Evolutionary conservation across 2,329 filamentous ascomycete species (phyloP).

Genomic region (Purpureocillium takamizusanense): DNA sequence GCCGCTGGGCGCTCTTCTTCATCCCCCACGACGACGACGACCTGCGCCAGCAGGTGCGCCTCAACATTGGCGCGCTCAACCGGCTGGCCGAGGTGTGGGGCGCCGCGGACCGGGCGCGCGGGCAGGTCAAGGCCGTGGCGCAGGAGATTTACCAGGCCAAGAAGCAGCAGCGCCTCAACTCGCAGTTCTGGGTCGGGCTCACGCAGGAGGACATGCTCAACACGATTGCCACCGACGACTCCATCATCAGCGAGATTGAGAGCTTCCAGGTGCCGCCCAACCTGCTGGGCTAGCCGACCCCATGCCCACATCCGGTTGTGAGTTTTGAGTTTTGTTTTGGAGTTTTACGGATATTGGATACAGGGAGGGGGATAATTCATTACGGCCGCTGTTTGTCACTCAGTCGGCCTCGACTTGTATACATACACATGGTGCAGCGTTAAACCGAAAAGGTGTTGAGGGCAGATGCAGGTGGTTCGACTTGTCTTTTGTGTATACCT

Average conservation of each 20-base stretch:
- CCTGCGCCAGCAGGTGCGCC: conserved; percentile 64
- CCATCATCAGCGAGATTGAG: conserved; percentile 50
- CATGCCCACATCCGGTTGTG: not conserved
- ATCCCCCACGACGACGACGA: conserved; percentile 53
- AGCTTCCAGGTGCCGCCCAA: conserved; percentile 13
- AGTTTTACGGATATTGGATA: too few species aligned
- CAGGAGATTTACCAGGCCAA: conserved; percentile 59
- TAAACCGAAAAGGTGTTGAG: too few species aligned
- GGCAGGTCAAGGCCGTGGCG: conserved; percentile 71
- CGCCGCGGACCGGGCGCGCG: conserved; percentile 59
- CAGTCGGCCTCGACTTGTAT: too few species aligned
- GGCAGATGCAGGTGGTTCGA: too few species aligned
- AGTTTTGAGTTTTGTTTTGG: not conserved
- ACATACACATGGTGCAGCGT: too few species aligned
- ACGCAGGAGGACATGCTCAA: conserved; percentile 46
- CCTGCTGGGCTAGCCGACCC: conserved; percentile 7
- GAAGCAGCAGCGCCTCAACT: conserved; percentile 44
- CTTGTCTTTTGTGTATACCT: too few species aligned
- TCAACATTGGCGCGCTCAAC: conserved; percentile 70
- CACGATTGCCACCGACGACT: conserved; percentile 47
- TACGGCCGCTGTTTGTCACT: too few species aligned
- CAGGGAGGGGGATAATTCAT: too few species aligned
- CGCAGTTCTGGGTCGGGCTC: conserved; percentile 45
- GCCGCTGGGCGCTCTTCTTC: conserved; percentile 62
- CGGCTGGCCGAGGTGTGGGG: conserved; percentile 63